These are phyloP conservation scores for Scytalidium sp. DNA, from an alignment of 2,329 filamentous ascomycete genomes.

Conservation along the genomic window DNA sequence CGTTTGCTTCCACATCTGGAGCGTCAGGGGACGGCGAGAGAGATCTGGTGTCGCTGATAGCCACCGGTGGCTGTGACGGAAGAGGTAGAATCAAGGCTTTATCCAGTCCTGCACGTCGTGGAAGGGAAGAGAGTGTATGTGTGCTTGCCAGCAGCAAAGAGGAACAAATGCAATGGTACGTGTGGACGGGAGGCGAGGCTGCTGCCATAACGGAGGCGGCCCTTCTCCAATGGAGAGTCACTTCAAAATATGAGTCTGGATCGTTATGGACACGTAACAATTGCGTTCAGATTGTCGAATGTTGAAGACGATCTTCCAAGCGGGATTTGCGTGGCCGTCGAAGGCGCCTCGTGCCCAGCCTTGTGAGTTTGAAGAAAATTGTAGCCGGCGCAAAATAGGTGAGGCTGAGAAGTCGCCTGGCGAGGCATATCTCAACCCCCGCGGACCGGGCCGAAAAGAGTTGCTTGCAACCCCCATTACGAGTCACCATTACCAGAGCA, in stretches of 20 bases:
- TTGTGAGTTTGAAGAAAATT: not conserved
- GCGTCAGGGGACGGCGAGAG: constrained; percentile 6
- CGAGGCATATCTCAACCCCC: not conserved
- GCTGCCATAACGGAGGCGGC: constrained; percentile 3
- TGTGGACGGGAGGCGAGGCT: constrained; percentile 34
- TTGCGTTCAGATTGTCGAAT: not conserved
- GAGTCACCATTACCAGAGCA: not conserved
- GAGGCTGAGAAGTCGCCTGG: not conserved
- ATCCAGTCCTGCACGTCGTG: constrained; percentile 48
- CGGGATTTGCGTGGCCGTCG: not conserved
- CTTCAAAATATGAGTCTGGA: no score
- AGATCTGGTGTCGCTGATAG: not conserved
- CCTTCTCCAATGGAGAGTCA: no score
- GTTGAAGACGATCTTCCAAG: not conserved
- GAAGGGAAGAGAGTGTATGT: constrained; percentile 47
- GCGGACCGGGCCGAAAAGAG: not conserved
- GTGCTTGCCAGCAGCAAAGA: constrained; percentile 61
- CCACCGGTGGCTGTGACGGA: constrained; percentile 23
- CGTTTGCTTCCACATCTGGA: constrained; percentile 15
- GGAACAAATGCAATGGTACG: constrained; percentile 64
- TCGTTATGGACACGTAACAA: not conserved
- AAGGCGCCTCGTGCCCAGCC: not conserved
- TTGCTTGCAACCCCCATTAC: not conserved
- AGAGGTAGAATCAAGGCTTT: constrained; percentile 56
- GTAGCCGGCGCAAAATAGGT: not conserved